Evolutionary conservation across 805 yeast genomes (phyloP), one percentile per base, ranked within the genome.

Genomic region (Schwanniomyces occidentalis): DNA sequence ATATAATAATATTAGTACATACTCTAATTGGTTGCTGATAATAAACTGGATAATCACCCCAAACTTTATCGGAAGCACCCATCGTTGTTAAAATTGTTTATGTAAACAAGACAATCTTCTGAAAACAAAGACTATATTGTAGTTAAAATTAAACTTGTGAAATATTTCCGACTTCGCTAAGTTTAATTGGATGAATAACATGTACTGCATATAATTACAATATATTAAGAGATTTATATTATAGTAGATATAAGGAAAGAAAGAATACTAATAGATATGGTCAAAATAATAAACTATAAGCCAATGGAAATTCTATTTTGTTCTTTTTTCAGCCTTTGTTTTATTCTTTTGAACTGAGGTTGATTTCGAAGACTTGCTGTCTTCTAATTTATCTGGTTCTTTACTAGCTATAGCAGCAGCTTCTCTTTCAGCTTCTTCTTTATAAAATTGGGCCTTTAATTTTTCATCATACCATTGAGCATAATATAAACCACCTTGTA

Each of bases 401-500:
- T 36, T 33, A 14, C 32, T 35, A 16, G 22, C 35, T 27, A 34
- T 46, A 21, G 32, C 41, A n/a, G 17, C 27, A 15, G 47, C 51
- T 34, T 50, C 45, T 30, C 21, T 27, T 27, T 36, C 56, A 10
- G 57, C 62, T 34, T 63, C 61, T 37, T 48, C 42, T 38, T 44
- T 53, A 20, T 42, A 52, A 35, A 65, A 69, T 31, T 63, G 63
- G 20, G 34, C 46, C 44, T 56, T 63, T 38, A 63, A 46, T 41
- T 56, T 52, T 24, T 40, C 42, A 47, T 69, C 73, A 37, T 80
- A 84, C 75, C 78, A 73, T 49, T 76, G 78, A 19, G 95, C 95
- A 64, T 85, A 91, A 76, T 85, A 87, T 52, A 91, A 74, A 23
- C 97, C 97, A 34, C 77, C 80, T 66, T 93, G 98, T 48, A 93